phyloP scores from a whole-genome alignment of 2,329 filamentous ascomycete species.

The Coleophoma cylindrospora region DNA sequence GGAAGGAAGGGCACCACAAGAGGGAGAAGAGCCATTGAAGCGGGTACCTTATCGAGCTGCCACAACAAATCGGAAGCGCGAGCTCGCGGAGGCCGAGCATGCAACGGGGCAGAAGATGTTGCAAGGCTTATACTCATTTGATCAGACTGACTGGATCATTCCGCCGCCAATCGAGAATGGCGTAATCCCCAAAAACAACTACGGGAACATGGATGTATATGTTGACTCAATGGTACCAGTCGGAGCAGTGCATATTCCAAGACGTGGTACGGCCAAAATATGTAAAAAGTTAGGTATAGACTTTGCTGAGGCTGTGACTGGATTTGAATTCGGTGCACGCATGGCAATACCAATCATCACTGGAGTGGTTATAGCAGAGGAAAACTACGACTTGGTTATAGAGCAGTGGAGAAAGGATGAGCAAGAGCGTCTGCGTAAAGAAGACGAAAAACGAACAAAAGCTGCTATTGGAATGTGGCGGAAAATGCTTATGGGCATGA shows the following conservation, averaged over 20 bases:
- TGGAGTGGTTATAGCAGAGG: conserved; percentile 81
- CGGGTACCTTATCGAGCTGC: conserved; percentile 86
- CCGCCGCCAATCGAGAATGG: conserved; percentile 81
- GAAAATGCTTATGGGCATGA: conserved; percentile 79
- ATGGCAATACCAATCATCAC: conserved; percentile 90
- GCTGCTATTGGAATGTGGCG: conserved; percentile 73
- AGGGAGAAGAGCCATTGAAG: conserved; percentile 74
- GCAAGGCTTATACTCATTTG: conserved; percentile 77
- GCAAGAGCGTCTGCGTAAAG: conserved; percentile 68
- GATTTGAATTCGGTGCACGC: conserved; percentile 92
- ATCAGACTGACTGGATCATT: conserved; percentile 95
- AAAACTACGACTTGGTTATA: conserved; percentile 69
- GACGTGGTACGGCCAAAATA: conserved; percentile 69
- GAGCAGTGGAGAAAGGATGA: conserved; percentile 77
- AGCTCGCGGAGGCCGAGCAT: conserved; percentile 80
- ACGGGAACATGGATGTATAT: conserved; percentile 95
- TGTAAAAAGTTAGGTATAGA: conserved; percentile 83
- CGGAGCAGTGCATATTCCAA: conserved; percentile 80
- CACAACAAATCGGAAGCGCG: conserved; percentile 78
- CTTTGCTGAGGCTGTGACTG: conserved; percentile 89
- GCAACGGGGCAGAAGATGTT: conserved; percentile 73
- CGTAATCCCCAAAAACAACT: conserved; percentile 87
- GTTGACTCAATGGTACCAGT: conserved; percentile 86
- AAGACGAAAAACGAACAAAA: conserved; percentile 77
- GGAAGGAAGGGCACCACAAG: conserved; percentile 73